A percentile compares a stretch with the other conserved stretches of the same genome.
phyloP scores from a whole-genome alignment of 257 asterid species.

The Ajuga chamaepitys region DNA sequence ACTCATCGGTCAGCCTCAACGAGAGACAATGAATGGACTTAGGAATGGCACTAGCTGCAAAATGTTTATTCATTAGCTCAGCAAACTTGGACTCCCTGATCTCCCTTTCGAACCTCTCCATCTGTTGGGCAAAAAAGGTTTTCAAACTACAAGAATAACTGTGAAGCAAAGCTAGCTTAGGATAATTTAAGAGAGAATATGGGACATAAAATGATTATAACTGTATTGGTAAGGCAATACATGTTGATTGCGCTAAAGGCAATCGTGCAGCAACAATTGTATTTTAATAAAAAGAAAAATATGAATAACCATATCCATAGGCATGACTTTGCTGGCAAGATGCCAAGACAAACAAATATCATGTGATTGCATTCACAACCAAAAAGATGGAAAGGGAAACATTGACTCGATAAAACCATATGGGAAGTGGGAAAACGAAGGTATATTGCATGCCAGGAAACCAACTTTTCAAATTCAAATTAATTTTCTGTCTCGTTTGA shows the following conservation, averaged over 20 bases:
- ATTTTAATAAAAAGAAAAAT: neutral
- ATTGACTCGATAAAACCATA: neutral
- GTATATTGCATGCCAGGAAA: neutral
- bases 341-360: neutral
- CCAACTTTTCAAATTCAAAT: neutral
- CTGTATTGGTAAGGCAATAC: neutral
- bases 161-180: neutral
- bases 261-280: neutral
- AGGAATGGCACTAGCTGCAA: constrained; percentile 95
- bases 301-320: neutral
- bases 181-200: neutral
- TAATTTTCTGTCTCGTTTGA: neutral
- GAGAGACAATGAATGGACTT: constrained; percentile 89
- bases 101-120: constrained; percentile 61
- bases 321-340: constrained; percentile 4
- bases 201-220: neutral
- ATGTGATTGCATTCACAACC: neutral
- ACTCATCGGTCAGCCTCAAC: constrained; percentile 85
- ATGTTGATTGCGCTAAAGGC: neutral
- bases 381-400: neutral
- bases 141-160: constrained; percentile 11
- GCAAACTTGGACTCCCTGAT: constrained; percentile 74
- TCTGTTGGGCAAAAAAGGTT: constrained; percentile 32
- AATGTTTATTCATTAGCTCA: constrained; percentile 81
- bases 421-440: neutral